Conservation (phyloP, 495 filamentous ascomycete genomes). For the Glonium stellatum region DNA sequence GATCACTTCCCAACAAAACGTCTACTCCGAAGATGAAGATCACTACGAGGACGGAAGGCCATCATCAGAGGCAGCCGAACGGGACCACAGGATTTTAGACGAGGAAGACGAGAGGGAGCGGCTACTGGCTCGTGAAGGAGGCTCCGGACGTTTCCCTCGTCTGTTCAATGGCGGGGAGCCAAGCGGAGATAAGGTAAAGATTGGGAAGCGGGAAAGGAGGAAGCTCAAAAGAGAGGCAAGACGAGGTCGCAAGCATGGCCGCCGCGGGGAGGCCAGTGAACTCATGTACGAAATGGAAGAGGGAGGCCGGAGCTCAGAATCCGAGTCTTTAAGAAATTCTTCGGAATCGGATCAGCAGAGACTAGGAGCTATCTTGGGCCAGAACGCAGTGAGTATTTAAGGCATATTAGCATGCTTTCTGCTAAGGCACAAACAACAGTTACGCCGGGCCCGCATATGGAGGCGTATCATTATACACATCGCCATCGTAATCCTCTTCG, state of each 20-base stretch:
- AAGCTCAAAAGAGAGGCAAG: constrained; percentile 38
- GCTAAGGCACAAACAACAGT: not conserved
- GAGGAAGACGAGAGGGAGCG: constrained; percentile 87
- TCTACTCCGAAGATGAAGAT: constrained; percentile 2
- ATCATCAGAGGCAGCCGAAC: constrained; percentile 60
- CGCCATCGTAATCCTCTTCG: constrained; percentile 44
- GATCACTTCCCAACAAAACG: not conserved
- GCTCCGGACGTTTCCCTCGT: constrained; percentile 45
- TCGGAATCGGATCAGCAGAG: constrained; percentile 24
- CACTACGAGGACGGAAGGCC: constrained; percentile 38
- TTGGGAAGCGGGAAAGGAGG: constrained; percentile 49
- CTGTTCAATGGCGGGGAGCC: constrained; percentile 40
- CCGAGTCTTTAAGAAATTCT: constrained; percentile 18
- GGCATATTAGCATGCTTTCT: not conserved
- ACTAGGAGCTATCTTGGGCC: constrained; percentile 5
- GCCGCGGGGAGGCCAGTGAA: constrained; percentile 13
- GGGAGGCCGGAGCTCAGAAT: constrained; percentile 27
- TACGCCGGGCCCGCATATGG: constrained; percentile 14
- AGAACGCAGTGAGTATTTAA: constrained; percentile 12
- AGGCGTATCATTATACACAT: constrained; percentile 27
- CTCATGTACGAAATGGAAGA: constrained; percentile 37
- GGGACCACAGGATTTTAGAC: constrained; percentile 69
- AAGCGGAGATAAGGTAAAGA: constrained; percentile 39
- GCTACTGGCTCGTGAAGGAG: constrained; percentile 53
- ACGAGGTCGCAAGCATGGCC: constrained; percentile 7